Evolutionary conservation across 73 alveolate species (phyloP), one percentile per base, ranked within the genome.

Genomic region (Symbiodinium natans): DNA sequence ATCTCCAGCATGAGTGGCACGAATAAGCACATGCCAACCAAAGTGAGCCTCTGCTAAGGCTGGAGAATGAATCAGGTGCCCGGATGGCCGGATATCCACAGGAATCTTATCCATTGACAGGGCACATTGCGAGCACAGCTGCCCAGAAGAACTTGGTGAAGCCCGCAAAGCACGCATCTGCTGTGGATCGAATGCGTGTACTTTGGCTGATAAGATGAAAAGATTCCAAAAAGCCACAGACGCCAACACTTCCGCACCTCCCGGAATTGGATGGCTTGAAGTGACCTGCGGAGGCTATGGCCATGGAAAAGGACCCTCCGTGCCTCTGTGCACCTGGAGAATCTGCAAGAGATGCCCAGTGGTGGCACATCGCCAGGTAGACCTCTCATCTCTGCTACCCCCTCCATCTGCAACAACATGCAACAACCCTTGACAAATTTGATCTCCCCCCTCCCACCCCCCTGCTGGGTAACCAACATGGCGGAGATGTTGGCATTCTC

Each of bases 61-160:
- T n/a, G n/a, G n/a, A n/a, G n/a, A n/a, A n/a, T n/a, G n/a, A n/a
- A n/a, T n/a, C n/a, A n/a, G n/a, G n/a, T n/a, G n/a, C n/a, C n/a
- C n/a, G n/a, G n/a, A n/a, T n/a, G n/a, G n/a, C n/a, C n/a, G n/a
- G n/a, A n/a, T n/a, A n/a, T n/a, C n/a, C n/a, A n/a, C n/a, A n/a
- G n/a, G n/a, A n/a, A n/a, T n/a, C n/a, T n/a, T n/a, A n/a, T n/a
- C n/a, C n/a, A n/a, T n/a, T n/a, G n/a, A n/a, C 75, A 42, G 46
- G 97, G 75, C 19, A 31, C 97, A 71, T 36, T 19, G 97, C 88
- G 1, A 90, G 88, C 77, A 90, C 87, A 4, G 80, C 46, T 41
- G 97, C 97, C 97, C 97, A 90, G 52, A 90, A 90, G 88, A 90
- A 90, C 41, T 90, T 90, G 39, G 97, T 71, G 68, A 90, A 90